A percentile compares a stretch with the other conserved stretches of the same genome.
Conservation (phyloP, 176 grass and related monocot species). For the Lolium rigidum region DNA sequence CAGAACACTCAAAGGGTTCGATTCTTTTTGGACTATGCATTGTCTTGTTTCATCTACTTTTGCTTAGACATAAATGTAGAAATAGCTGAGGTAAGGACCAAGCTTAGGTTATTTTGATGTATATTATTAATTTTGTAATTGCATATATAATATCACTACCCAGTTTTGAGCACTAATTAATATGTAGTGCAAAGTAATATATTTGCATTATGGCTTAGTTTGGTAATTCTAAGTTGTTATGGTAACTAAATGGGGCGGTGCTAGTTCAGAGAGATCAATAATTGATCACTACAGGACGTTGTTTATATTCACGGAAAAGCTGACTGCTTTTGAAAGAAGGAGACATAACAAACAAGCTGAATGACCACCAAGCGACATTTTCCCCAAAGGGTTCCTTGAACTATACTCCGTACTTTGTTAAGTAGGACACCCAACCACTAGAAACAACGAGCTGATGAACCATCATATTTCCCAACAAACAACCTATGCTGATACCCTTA, state of each 20-base stretch:
- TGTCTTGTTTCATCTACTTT: slow-evolving; percentile 34
- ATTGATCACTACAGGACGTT: slow-evolving; percentile 34
- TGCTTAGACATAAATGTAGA: slow-evolving; percentile 2
- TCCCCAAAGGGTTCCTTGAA: slow-evolving; percentile 48
- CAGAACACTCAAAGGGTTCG: slow-evolving; percentile 26
- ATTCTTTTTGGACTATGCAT: slow-evolving; percentile 43
- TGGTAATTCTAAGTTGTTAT: background rate
- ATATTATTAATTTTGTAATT: background rate
- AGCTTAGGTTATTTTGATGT: background rate
- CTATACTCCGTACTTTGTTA: slow-evolving; percentile 48
- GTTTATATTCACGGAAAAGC: background rate
- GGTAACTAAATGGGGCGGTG: background rate
- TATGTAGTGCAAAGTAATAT: background rate
- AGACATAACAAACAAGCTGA: slow-evolving; percentile 65
- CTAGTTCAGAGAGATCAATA: slow-evolving; percentile 8
- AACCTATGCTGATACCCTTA: slow-evolving; percentile 40
- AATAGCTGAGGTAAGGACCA: background rate
- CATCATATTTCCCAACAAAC: slow-evolving; percentile 57
- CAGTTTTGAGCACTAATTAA: background rate
- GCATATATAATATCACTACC: background rate
- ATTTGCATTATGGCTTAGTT: slow-evolving; percentile 5
- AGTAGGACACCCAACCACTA: slow-evolving; percentile 50
- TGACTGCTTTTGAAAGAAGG: slow-evolving; percentile 43
- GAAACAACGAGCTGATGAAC: slow-evolving; percentile 50
- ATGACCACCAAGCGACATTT: slow-evolving; percentile 53